These are phyloP conservation scores for Phlegmacium glaucopus DNA, from an alignment of 768 basidiomycete species.

Conservation along the genomic window DNA sequence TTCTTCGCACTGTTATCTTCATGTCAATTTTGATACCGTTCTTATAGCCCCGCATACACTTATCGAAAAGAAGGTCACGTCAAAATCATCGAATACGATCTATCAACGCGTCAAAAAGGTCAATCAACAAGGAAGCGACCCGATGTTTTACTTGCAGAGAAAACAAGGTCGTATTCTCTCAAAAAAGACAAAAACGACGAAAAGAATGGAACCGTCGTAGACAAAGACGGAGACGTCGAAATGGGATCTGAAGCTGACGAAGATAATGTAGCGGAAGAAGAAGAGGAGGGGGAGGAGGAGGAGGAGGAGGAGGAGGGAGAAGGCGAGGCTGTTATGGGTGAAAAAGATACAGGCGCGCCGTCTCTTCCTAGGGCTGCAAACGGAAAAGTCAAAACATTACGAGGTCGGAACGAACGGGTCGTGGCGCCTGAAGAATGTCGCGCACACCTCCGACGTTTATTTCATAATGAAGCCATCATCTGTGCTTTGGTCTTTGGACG, in stretches of 20 bases:
- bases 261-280: no score
- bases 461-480: slow-evolving; percentile 76
- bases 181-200: slow-evolving; percentile 18
- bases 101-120: slow-evolving; percentile 74
- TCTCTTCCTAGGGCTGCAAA: slow-evolving; percentile 68
- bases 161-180: slow-evolving; percentile 27
- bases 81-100: slow-evolving; percentile 92
- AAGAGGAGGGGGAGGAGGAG: slow-evolving; percentile 45
- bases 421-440: slow-evolving; percentile 91
- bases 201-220: slow-evolving; percentile 4
- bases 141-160: slow-evolving; percentile 65
- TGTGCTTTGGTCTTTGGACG: slow-evolving; percentile 89
- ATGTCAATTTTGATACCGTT: slow-evolving; percentile 2
- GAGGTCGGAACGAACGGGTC: slow-evolving; percentile 88
- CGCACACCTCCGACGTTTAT: slow-evolving; percentile 87
- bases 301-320: slow-evolving; percentile 49
- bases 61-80: slow-evolving; percentile 93
- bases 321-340: slow-evolving; percentile 31
- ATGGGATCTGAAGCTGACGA: slow-evolving; percentile 51
- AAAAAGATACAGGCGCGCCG: slow-evolving; percentile 16
- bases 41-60: slow-evolving; percentile 67
- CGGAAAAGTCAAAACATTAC: slow-evolving; percentile 69
- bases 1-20: slow-evolving; percentile 1
- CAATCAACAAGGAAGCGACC: slow-evolving; percentile 61
- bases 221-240: slow-evolving; percentile 38